Conservation (phyloP, 345 rosid genomes). For the Hibiscus syriacus region DNA sequence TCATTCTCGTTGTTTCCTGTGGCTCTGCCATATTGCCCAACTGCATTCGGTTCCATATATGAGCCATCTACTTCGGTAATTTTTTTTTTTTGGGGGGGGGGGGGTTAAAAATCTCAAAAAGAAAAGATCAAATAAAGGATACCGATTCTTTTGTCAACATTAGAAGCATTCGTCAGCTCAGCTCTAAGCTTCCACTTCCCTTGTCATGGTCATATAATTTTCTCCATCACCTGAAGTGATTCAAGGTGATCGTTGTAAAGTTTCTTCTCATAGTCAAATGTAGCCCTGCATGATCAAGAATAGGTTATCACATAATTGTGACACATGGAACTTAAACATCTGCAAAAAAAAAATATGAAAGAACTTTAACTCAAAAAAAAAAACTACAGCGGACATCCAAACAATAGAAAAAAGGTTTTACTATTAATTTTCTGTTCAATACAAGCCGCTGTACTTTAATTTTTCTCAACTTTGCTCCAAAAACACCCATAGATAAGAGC, state of each 20-base stretch:
- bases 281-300: constrained; percentile 48
- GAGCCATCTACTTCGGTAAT: constrained; percentile 3
- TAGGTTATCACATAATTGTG: not conserved
- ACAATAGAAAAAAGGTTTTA: not conserved
- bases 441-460: not conserved
- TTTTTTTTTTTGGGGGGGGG: too few relatives aligned
- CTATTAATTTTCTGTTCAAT: constrained; percentile 10
- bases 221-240: constrained; percentile 91
- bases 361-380: constrained; percentile 4
- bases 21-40: constrained; percentile 48
- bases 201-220: constrained; percentile 74
- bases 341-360: not conserved
- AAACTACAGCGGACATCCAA: not conserved
- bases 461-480: constrained; percentile 8
- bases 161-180: constrained; percentile 53
- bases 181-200: constrained; percentile 87
- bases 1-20: constrained; percentile 44
- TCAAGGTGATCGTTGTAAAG: constrained; percentile 84
- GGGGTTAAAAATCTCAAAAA: not conserved
- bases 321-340: not conserved
- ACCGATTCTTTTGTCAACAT: constrained; percentile 59
- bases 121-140: constrained; percentile 3
- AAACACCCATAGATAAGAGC: constrained; percentile 9
- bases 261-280: constrained; percentile 84
- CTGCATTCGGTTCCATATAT: constrained; percentile 29